Percentiles rank a stretch among this genome's conserved stretches.
Conservation (phyloP, 371 early-diverging fungal genomes). For the Blastocladiella emersonii region DNA sequence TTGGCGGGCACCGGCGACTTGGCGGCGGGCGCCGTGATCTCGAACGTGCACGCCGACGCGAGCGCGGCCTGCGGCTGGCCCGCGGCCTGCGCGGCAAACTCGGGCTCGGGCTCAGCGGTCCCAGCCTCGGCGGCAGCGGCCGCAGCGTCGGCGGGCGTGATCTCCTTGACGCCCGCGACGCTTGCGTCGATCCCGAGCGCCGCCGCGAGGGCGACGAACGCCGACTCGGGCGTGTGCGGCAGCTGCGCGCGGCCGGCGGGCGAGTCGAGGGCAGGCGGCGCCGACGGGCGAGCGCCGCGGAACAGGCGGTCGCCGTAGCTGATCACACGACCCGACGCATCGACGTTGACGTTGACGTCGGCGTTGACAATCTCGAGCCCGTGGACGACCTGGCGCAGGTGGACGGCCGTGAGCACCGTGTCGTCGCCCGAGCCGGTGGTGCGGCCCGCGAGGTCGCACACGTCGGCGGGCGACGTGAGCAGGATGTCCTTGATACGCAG, state of each 20-base stretch:
- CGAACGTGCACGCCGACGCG: conserved; percentile 13
- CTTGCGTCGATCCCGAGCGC: neutral
- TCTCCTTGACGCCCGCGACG: conserved; percentile 8
- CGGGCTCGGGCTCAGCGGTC: no score
- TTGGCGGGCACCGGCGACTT: neutral
- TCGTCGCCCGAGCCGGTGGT: no score
- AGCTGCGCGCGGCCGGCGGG: no score
- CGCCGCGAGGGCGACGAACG: conserved; percentile 13
- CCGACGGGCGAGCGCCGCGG: conserved; percentile 11
- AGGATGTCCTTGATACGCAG: no score
- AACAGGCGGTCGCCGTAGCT: conserved; percentile 59
- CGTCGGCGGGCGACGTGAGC: no score
- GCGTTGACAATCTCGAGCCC: conserved; percentile 67
- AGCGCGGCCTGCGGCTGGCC: conserved; percentile 19
- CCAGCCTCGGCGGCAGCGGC: no score
- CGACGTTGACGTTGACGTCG: no score
- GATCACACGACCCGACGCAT: conserved; percentile 43
- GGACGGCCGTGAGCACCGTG: no score
- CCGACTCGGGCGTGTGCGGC: conserved; percentile 5
- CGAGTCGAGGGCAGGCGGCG: neutral
- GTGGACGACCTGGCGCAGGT: conserved; percentile 52
- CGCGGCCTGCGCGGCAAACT: no score
- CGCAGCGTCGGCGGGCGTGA: no score
- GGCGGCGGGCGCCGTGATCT: neutral
- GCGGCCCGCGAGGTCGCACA: no score